Base-by-base conservation (phyloP, 305 asterid species). In the Fraxinus latifolia region DNA sequence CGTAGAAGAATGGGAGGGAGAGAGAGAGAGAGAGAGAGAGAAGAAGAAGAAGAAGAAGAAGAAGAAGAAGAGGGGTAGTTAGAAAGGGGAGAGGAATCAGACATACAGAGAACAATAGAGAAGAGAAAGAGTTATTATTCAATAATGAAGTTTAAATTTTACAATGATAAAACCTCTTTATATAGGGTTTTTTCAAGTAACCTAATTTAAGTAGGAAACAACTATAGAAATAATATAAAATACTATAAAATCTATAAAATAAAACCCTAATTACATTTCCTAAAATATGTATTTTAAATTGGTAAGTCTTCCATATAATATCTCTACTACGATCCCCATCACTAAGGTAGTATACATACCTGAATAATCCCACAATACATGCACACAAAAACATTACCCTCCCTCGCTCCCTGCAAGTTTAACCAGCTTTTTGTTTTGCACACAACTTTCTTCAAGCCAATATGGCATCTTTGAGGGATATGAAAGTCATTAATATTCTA, bases 391-490 rank as follows among this genome's bases (percentile, higher is more conserved):
- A 67, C 36, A 12, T 33, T 67, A 25, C 19, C 37, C 17, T 27
- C 19, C 37, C 74, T 67, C 1, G 1, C 17, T 25, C 6, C 15
- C 73, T 27, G 74, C 74, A 11, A 27, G 34, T 67, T 67, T 67
- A 67, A 12, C 8, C 4, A 0, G 34, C 17, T 5, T n/a, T 74
- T 73, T 80, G 12, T 50, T 73, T 55, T 82, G 71, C 31, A 0
- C 47, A 50, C 47, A 50, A n/a, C 15, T 77, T 36, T 75, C 77
- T 47, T 29, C 0, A 34, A 39, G 78, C 37, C 32, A 65, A 71
- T 11, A 33, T n/a, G 55, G 17, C 62, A 72, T 53, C 77, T 29
- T 80, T 84, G 21, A 23, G 23, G 60, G 34, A 79, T 83, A 67
- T 62, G 47, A 67, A 37, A 58, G 71, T 42, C 72, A 1, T 42